phyloP scores from a whole-genome alignment of 1,284 basidiomycete species.

The Microstroma glucosiphilum region DNA sequence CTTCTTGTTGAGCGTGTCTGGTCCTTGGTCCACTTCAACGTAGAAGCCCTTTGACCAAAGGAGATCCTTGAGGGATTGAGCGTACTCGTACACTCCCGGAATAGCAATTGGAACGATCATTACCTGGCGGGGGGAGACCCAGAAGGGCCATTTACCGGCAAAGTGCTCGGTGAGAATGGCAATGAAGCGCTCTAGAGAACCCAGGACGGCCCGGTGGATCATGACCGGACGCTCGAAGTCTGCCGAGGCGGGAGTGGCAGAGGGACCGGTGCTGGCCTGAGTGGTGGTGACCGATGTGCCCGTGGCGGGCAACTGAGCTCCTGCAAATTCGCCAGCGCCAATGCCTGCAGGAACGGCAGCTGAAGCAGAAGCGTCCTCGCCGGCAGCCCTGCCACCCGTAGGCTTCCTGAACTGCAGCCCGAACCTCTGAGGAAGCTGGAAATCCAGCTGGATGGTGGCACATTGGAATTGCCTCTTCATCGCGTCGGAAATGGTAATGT shows the following conservation, averaged over 20 bases:
- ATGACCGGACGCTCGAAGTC: slow-evolving; percentile 32
- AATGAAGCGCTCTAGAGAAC: slow-evolving; percentile 47
- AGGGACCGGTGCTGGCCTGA: background rate
- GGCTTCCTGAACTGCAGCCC: slow-evolving; percentile 30
- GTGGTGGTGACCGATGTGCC: background rate
- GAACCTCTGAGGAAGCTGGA: slow-evolving; percentile 46
- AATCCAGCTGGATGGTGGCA: slow-evolving; percentile 49
- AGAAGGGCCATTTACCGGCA: slow-evolving; percentile 65
- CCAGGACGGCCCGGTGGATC: slow-evolving; percentile 50
- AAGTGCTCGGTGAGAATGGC: slow-evolving; percentile 47
- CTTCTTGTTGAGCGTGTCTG: slow-evolving; percentile 93
- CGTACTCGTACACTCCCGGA: slow-evolving; percentile 77
- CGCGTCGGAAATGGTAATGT: slow-evolving; percentile 45
- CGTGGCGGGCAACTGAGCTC: background rate
- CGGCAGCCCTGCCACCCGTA: slow-evolving; percentile 4
- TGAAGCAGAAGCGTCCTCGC: background rate
- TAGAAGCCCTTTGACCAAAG: slow-evolving; percentile 68
- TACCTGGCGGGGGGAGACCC: slow-evolving; percentile 91
- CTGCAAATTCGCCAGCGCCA: slow-evolving; percentile 10
- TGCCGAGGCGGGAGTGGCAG: background rate
- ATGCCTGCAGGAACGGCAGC: slow-evolving; percentile 7
- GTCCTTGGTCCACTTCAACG: slow-evolving; percentile 84
- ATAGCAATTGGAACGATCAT: slow-evolving; percentile 84
- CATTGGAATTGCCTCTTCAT: slow-evolving; percentile 44
- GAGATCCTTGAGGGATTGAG: slow-evolving; percentile 66